Conservation (phyloP, 2,329 filamentous ascomycete genomes). For the Nemania abortiva region DNA sequence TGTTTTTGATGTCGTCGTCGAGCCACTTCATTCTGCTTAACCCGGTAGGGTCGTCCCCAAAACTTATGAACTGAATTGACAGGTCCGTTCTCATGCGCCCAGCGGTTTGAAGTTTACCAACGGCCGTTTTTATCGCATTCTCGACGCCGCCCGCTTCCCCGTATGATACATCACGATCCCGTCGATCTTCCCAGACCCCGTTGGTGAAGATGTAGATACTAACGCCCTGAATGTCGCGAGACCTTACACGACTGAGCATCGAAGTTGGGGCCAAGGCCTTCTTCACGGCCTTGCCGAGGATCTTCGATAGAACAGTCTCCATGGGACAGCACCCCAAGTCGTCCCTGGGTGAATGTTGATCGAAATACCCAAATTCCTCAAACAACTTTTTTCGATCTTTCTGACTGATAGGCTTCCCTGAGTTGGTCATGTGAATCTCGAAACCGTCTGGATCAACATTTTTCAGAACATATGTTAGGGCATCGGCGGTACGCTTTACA, state of each 20-base stretch:
- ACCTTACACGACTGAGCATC: background rate
- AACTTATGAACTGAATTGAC: conserved; percentile 23
- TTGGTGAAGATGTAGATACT: conserved; percentile 26
- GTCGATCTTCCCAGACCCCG: conserved; percentile 18
- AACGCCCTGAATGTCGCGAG: conserved; percentile 1
- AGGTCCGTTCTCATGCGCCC: background rate
- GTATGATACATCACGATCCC: background rate
- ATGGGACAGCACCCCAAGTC: background rate
- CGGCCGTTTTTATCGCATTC: conserved; percentile 12
- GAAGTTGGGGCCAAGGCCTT: background rate
- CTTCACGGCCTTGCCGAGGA: background rate
- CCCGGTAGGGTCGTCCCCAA: background rate
- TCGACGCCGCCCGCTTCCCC: conserved; percentile 23
- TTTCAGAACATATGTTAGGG: conserved; percentile 17
- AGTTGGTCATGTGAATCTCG: conserved; percentile 19
- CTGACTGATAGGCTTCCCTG: background rate
- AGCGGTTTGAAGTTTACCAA: background rate
- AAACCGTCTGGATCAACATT: conserved; percentile 21
- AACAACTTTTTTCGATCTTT: background rate
- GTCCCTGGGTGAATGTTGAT: background rate
- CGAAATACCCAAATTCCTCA: background rate
- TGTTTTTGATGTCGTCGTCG: conserved; percentile 2
- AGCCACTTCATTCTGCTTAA: background rate
- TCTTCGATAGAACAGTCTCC: conserved; percentile 8
- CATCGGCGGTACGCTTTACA: conserved; percentile 16